Evolutionary conservation across 441 rosid species (phyloP).

Genomic region (Gossypium schwendimanii): DNA sequence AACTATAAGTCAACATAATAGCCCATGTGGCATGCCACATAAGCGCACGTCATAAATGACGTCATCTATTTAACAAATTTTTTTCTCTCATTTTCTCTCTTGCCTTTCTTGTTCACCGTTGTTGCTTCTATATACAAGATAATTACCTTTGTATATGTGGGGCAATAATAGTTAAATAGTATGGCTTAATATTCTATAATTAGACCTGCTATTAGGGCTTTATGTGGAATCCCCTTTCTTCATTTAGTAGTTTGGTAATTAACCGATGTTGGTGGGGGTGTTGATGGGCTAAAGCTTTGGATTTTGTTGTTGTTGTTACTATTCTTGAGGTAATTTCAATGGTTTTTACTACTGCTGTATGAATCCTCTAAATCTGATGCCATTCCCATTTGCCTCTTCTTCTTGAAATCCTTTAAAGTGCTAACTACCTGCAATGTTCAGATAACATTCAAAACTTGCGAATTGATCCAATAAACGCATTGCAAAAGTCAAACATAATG

Average conservation of each 20-base stretch:
- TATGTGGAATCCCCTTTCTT: slow-evolving; percentile 77
- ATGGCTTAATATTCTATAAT: slow-evolving; percentile 41
- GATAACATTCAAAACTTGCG: not conserved
- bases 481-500: not conserved
- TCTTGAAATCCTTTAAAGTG: slow-evolving; percentile 45
- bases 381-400: slow-evolving; percentile 31
- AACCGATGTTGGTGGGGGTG: slow-evolving; percentile 60
- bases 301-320: slow-evolving; percentile 23
- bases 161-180: not conserved
- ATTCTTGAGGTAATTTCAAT: slow-evolving; percentile 26
- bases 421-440: slow-evolving; percentile 43
- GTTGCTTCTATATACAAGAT: not conserved
- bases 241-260: slow-evolving; percentile 49
- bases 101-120: too few species aligned
- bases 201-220: slow-evolving; percentile 73
- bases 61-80: too few species aligned
- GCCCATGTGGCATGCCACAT: too few species aligned
- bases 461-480: not conserved
- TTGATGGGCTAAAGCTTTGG: slow-evolving; percentile 67
- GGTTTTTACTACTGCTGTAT: slow-evolving; percentile 40
- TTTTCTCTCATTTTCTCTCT: too few species aligned
- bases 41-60: too few species aligned
- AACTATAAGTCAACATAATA: too few species aligned
- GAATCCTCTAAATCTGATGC: slow-evolving; percentile 70
- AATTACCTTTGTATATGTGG: slow-evolving; percentile 10